phyloP scores from a whole-genome alignment of 495 filamentous ascomycete species.

The Xeromyces bisporus region DNA sequence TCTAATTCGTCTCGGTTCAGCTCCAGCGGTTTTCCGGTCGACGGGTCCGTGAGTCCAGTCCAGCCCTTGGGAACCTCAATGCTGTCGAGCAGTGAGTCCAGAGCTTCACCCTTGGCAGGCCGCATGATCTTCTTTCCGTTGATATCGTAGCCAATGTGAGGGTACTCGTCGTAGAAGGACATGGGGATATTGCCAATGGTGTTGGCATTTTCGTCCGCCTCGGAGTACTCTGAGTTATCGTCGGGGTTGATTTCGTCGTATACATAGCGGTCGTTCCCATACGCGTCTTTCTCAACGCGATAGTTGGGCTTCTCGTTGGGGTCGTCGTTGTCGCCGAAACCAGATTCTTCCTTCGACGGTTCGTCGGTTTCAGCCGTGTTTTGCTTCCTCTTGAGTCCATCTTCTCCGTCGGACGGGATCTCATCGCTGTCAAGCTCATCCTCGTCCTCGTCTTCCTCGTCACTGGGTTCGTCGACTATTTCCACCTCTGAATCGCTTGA shows the following conservation, averaged over 20 bases:
- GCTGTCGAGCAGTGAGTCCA: constrained; percentile 86
- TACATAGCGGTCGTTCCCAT: constrained; percentile 57
- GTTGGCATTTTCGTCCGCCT: constrained; percentile 60
- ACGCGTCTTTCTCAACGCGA: constrained; percentile 44
- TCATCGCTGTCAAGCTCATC: constrained; percentile 35
- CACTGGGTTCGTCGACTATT: constrained; percentile 29
- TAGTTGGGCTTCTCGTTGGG: constrained; percentile 27
- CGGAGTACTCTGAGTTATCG: constrained; percentile 89
- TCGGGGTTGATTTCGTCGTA: constrained; percentile 85
- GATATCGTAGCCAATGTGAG: constrained; percentile 97
- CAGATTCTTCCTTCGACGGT: constrained; percentile 4
- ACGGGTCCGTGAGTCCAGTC: constrained; percentile 87
- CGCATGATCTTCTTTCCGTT: constrained; percentile 96
- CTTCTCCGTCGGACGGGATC: constrained; percentile 31
- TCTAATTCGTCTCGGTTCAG: constrained; percentile 79
- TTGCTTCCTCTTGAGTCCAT: constrained; percentile 8
- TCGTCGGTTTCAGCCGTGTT: constrained; percentile 8
- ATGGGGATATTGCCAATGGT: constrained; percentile 92
- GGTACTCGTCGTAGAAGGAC: constrained; percentile 90
- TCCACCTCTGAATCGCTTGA: constrained; percentile 29
- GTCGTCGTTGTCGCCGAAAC: constrained; percentile 12
- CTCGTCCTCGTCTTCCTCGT: constrained; percentile 24
- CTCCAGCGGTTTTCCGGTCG: constrained; percentile 81
- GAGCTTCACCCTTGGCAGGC: constrained; percentile 80
- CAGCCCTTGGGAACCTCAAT: constrained; percentile 97